Evolutionary conservation across 805 yeast species (phyloP).

Genomic region (Teunomyces funiuensis): DNA sequence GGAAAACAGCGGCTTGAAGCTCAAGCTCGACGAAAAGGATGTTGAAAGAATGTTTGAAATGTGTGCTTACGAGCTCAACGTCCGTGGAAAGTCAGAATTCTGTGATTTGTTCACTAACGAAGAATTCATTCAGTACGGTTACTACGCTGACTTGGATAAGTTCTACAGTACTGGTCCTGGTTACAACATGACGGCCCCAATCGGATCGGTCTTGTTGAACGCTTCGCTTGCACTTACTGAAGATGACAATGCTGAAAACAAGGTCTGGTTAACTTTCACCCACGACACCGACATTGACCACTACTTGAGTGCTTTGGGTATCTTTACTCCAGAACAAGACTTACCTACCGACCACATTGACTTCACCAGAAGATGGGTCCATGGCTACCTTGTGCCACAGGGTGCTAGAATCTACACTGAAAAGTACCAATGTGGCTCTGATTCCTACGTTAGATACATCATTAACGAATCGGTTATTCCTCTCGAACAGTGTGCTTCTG

Average conservation of each 20-base stretch:
- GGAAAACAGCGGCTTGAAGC: conserved; percentile 52
- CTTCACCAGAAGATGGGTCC: conserved; percentile 49
- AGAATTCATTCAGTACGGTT: conserved; percentile 64
- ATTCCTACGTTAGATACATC: conserved; percentile 37
- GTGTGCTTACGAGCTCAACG: conserved; percentile 78
- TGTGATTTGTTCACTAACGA: conserved; percentile 68
- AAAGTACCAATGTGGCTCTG: conserved; percentile 30
- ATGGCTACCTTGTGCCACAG: conserved; percentile 38
- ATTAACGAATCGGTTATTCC: conserved; percentile 44
- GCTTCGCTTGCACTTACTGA: conserved; percentile 51
- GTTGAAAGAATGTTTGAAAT: conserved; percentile 52
- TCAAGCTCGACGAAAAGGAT: conserved; percentile 47
- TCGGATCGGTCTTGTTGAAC: conserved; percentile 58
- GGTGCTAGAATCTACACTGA: conserved; percentile 41
- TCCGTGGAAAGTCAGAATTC: conserved; percentile 62
- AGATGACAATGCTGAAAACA: conserved; percentile 43
- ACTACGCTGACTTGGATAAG: conserved; percentile 55
- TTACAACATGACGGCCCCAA: conserved; percentile 51
- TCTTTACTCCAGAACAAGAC: conserved; percentile 43
- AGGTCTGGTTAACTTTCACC: conserved; percentile 66
- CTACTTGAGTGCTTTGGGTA: conserved; percentile 63
- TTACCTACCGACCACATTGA: conserved; percentile 48
- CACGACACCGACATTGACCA: conserved; percentile 72
- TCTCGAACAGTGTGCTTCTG: conserved; percentile 30
- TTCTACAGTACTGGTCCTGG: conserved; percentile 70